Base-by-base conservation (phyloP, 2,329 filamentous ascomycete species). In the Cytospora chrysosperma region DNA sequence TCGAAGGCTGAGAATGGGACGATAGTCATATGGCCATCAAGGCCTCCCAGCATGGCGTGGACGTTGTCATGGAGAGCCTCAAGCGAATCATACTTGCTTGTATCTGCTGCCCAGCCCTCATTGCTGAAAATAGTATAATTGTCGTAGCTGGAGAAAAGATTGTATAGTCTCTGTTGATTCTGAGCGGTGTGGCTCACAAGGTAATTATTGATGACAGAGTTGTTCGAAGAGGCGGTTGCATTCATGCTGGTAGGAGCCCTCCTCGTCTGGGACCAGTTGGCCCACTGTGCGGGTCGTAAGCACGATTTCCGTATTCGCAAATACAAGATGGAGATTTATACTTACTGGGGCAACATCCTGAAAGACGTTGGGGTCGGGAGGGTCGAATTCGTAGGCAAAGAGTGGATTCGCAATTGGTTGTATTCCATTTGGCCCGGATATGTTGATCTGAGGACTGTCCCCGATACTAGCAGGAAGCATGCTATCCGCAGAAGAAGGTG, bases 1-100 rank as follows among this genome's bases (percentile, higher is more conserved):
- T 96, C 92, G 72, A 92, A 96, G 0, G 89, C 85, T 1, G 91
- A 90, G 69, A 89, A 89, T 21, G 87, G 85, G 34, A 88, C 85
- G 73, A 85, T 89, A 50, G 83, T 85, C 85, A 90, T 89, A 69
- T 92, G 89, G 1, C 89, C 88, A 40, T 81, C 81, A 64, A 76
- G 74, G 59, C 82, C 76, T 76, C 84, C 90, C 4, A 82, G 79
- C 56, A 83, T 79, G 34, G 82, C 82, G 68, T 90, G 87, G 47
- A 90, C 79, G 13, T 81, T 80, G 70, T 89, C 86, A 68, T 90
- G 87, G 4, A 90, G 74, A 0, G 83, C 82, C 72, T 90, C 87
- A 37, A 89, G 75, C 13, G 88, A 91, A 72, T 91, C 89, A 57
- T 82, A 82, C 15, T 79, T 79, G 6, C 75, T 76, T 17, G 76